Evolutionary conservation across 1,139 yeast species (phyloP), one percentile per base, ranked within the genome.

Genomic region (Hemisphaericaspora xylanilytica): DNA sequence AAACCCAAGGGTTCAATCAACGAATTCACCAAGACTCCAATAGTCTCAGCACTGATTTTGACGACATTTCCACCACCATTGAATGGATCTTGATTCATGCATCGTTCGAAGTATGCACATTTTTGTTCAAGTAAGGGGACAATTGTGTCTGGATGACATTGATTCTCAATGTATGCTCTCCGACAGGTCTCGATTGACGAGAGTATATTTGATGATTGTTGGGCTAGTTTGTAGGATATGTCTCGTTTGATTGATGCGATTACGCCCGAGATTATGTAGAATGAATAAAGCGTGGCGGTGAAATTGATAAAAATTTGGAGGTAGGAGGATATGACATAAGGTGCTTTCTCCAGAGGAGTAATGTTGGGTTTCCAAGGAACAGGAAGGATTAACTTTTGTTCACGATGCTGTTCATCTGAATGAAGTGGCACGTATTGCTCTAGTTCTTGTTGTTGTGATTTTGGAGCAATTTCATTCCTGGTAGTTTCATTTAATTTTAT

Each of bases 1-100:
- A 71, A 53, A 3, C 85, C 80, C 33, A 85, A 70, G 0, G 86
- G 85, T 46, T 81, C 85, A 14, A 82, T 67, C 43, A 83, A 67
- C 0, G 83, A 72, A 49, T 81, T 81, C n/a, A 82, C 45, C 9
- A 82, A 66, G 41, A 78, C 63, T 0, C 88, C 89, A 2, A 83
- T 49, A 0, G 84, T 78, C 42, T 78, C 78, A 0, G 87, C 86
- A 56, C 81, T 74, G 11, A 82, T 66, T 43, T 67, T 68, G 5
- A 82, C 73, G 40, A 64, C 64, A 39, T 70, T 64, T 27, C 77
- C 61, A 53, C 63, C 44, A 45, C 67, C 53, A 46, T 57, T 51
- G 31, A 54, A 54, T 3, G 81, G 77, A 39, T 78, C 78, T 46
- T 74, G 76, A 37, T 66, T 67, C 81, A 81, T 80, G 50, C 90